phyloP scores from a whole-genome alignment of 2,329 filamentous ascomycete species.

The Chaetomiaceae sp. region DNA sequence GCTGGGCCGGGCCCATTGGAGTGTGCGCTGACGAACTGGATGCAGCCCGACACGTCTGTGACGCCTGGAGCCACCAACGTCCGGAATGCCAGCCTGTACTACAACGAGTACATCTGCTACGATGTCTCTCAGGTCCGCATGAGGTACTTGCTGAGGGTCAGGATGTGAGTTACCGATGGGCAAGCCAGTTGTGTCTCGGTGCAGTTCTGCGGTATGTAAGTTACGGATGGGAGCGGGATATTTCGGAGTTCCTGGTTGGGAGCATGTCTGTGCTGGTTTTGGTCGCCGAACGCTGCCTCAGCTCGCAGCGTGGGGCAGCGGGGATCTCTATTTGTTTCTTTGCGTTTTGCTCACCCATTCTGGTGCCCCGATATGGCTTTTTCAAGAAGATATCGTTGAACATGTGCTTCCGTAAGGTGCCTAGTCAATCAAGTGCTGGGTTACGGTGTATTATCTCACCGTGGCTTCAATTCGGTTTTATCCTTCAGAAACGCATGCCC shows the following conservation, averaged over 20 bases:
- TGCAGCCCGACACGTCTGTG: constrained; percentile 45
- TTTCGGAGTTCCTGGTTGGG: not conserved
- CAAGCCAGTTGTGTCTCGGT: no score
- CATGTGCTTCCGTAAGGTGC: no score
- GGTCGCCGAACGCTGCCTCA: not conserved
- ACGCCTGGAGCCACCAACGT: constrained; percentile 46
- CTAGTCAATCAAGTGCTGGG: no score
- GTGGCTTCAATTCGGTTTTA: no score
- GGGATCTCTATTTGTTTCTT: no score
- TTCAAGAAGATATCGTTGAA: no score
- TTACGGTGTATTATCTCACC: no score
- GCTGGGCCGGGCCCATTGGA: not conserved
- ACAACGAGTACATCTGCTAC: constrained; percentile 73
- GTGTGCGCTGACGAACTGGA: constrained; percentile 8
- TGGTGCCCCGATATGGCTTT: no score
- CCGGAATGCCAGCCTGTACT: constrained; percentile 45
- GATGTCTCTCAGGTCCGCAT: constrained; percentile 65
- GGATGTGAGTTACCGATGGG: constrained; percentile 42
- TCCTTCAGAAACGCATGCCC: no score
- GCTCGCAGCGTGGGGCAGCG: not conserved
- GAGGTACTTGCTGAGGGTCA: constrained; percentile 63
- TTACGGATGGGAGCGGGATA: no score
- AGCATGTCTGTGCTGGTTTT: not conserved
- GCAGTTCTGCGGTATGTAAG: no score
- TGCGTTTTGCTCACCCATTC: no score